Evolutionary conservation across 2,329 filamentous ascomycete species (phyloP).

Genomic region (Emydomyces testavorans): DNA sequence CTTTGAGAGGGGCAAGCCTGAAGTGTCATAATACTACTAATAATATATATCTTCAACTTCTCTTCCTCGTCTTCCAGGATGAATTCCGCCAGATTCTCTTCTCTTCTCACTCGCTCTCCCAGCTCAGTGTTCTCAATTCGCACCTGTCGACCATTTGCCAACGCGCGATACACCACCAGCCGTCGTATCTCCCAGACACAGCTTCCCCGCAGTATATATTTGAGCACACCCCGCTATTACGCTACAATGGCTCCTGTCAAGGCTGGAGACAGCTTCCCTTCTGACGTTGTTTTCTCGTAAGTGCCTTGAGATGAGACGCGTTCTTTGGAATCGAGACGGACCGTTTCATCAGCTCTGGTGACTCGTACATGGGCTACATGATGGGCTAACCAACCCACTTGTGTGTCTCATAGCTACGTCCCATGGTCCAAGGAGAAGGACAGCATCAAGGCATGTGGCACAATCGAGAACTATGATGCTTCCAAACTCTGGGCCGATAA

Average conservation of each 20-base stretch:
- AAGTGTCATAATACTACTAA: no score
- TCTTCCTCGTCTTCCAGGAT: not conserved
- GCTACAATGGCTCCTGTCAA: conserved; percentile 56
- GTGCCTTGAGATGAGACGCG: conserved; percentile 24
- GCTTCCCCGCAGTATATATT: conserved; percentile 1
- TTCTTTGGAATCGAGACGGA: no score
- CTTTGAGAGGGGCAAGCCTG: no score
- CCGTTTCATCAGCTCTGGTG: no score
- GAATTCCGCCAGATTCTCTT: conserved; percentile 2
- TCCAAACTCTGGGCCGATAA: conserved; percentile 62
- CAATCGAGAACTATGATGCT: conserved; percentile 66
- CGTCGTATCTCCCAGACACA: not conserved
- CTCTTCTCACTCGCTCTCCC: conserved; percentile 6
- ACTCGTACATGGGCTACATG: no score
- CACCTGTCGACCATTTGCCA: not conserved
- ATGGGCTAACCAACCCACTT: no score
- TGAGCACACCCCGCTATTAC: conserved; percentile 8
- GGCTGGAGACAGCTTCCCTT: conserved; percentile 71
- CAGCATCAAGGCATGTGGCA: conserved; percentile 63
- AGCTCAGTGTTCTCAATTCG: conserved; percentile 2
- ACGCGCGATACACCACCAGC: not conserved
- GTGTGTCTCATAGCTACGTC: conserved; percentile 59
- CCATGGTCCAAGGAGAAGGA: conserved; percentile 59
- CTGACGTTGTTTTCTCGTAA: conserved; percentile 64
- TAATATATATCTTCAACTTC: no score